phyloP scores from a whole-genome alignment of 257 asterid species.

The Avicennia marina region DNA sequence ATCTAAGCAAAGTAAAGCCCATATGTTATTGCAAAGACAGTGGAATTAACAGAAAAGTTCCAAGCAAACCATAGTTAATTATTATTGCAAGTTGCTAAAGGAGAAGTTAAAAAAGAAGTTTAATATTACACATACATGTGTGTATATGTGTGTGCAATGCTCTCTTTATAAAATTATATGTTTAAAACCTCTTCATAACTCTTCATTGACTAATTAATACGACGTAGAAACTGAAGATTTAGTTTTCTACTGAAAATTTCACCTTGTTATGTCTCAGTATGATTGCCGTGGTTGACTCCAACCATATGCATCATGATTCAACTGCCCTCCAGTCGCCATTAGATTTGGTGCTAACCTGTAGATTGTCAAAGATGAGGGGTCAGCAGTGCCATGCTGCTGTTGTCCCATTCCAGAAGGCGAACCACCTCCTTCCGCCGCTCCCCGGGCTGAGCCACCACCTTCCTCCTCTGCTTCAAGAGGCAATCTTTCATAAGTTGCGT shows the following conservation, averaged over 20 bases:
- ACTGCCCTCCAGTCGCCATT: slow-evolving; percentile 45
- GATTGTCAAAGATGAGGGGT: slow-evolving; percentile 32
- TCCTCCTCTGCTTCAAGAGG: slow-evolving; percentile 49
- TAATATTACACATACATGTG: slow-evolving; percentile 24
- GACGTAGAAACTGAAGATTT: background rate
- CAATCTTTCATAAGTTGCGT: slow-evolving; percentile 58
- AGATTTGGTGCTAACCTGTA: slow-evolving; percentile 50
- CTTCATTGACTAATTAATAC: background rate
- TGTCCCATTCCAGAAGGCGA: slow-evolving; percentile 34
- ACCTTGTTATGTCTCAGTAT: slow-evolving; percentile 24
- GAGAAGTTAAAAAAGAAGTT: background rate
- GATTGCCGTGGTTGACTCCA: slow-evolving; percentile 45
- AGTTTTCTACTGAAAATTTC: slow-evolving; percentile 1
- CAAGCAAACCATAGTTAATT: slow-evolving; percentile 12
- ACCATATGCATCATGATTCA: slow-evolving; percentile 50
- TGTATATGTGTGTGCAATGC: no score
- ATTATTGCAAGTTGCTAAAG: slow-evolving; percentile 1
- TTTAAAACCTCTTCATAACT: background rate
- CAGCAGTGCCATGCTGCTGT: slow-evolving; percentile 27
- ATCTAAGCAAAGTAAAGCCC: no score
- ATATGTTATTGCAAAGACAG: background rate
- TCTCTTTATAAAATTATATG: background rate
- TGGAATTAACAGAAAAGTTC: background rate
- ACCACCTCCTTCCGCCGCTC: slow-evolving; percentile 2
- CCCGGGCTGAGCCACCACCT: slow-evolving; percentile 11